Evolutionary conservation across 106 monocot species (phyloP).

Genomic region (Alisma plantagoaquatica): DNA sequence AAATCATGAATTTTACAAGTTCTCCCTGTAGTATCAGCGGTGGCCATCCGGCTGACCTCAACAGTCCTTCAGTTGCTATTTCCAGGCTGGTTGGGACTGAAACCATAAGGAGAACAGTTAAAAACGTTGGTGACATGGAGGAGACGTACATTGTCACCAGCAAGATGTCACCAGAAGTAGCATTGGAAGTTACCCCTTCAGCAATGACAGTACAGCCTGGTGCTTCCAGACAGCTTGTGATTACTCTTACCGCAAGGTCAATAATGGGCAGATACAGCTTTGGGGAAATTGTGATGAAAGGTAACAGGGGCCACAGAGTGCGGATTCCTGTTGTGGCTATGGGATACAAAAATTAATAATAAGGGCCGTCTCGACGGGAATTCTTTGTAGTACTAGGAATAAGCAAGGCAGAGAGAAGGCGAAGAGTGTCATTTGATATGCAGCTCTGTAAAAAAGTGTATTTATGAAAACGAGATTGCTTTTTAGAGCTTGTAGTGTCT

Average conservation of each 20-base stretch:
- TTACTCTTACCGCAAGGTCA: constrained; percentile 67
- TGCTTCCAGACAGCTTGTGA: constrained; percentile 37
- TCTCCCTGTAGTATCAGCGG: constrained; percentile 38
- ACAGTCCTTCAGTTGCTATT: constrained; percentile 68
- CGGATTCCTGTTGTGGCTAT: constrained; percentile 80
- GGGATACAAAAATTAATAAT: constrained; percentile 36
- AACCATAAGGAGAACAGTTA: constrained; percentile 51
- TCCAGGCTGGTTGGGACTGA: constrained; percentile 68
- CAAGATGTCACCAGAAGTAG: constrained; percentile 87
- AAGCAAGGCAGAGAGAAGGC: no score
- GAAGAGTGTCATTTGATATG: no score
- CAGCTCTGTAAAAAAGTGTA: no score
- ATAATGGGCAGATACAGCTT: constrained; percentile 71
- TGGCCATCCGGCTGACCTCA: constrained; percentile 61
- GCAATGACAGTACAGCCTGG: constrained; percentile 69
- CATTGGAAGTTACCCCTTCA: constrained; percentile 61
- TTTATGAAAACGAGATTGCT: no score
- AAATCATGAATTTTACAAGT: constrained; percentile 56
- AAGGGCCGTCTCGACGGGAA: neutral
- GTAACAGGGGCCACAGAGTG: constrained; percentile 68
- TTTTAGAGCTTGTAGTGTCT: no score
- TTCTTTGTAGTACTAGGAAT: constrained; percentile 16
- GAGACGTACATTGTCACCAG: constrained; percentile 74
- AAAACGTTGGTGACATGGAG: constrained; percentile 57
- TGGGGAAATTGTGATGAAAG: constrained; percentile 88